Evolutionary conservation across 2,329 filamentous ascomycete genomes (phyloP), one percentile per base, ranked within the genome.

Genomic region (Fusarium nelsonii): DNA sequence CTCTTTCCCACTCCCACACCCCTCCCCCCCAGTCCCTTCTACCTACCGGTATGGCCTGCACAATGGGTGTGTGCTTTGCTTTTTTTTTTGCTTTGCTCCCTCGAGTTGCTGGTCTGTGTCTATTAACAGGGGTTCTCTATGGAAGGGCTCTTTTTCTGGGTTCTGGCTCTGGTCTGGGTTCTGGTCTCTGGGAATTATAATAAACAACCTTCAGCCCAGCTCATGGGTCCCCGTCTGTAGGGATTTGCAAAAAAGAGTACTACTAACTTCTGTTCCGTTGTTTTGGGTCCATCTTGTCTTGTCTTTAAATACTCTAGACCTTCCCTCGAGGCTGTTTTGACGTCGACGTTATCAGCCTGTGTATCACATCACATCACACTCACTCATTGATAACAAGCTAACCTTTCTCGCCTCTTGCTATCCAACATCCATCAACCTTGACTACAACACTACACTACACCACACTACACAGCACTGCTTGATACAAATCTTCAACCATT

Each of bases 181-280:
- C 59, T 57, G 55, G 57, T 50, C 20, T 65, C 43, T 62, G 36
- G 59, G 46, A 57, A 48, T 62, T 64, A 62, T 73, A 58, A 73
- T 73, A 74, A 73, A 74, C 69, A 73, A 61, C 68, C 72, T 67
- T 63, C 58, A 64, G 56, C 72, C 72, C 64, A 56, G 56, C 50
- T 14, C 50, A 56, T 70, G 46, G 61, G 50, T 33, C 70, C 69
- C 71, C 64, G 54, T 70, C 54, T 41, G 46, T 70, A 69, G 50
- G 60, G 62, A 62, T 58, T 73, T 40, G 58, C 30, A 30, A 30
- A 30, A 30, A 30, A 30, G 28, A 30, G 7, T 30, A 30, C 28
- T 30, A 30, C 28, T 30, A 46, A 72, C 62, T 50, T 70, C 39
- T 37, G 53, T 64, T 57, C 61, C 61, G 59, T 69, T 70, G 58